Evolutionary conservation across 768 basidiomycete species (phyloP), one percentile per base, ranked within the genome.

Genomic region (Panaeolus papilionaceus): DNA sequence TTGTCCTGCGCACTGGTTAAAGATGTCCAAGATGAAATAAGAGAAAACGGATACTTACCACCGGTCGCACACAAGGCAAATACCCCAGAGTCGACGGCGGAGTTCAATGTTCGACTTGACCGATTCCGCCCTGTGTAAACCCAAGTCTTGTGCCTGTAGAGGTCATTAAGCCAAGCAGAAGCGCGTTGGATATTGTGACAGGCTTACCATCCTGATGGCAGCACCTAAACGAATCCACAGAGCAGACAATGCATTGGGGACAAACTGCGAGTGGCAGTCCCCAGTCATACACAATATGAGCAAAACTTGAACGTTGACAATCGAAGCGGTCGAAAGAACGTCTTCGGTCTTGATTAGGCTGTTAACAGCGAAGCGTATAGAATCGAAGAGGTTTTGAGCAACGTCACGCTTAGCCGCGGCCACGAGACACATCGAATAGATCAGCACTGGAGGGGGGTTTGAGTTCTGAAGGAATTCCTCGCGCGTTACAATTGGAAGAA

Each of bases 401-500:
- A 94, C 89, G 68, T 93, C 90, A 62, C 96, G 87, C 64, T 92
- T 86, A 38, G 95, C 90, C 16, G 94, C 93, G 20, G 96, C 94
- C 47, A 98, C 90, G 38, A 95, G 90, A 78, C 96, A 98, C 79
- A 99, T 96, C 42, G 94, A 91, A 78, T 98, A 98, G 23, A 99
- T 85, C 66, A 99, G 79, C 26, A 99, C 84, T 4, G 92, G 89
- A 2, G 95, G 87, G 0, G 91, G 92, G 14, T 88, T 89, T 23
- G 88, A 84, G 62, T 77, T 87, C 42, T 90, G 85, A 69, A 98
- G 82, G 74, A 99, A 98, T 75, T 99, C 97, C 28, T 88, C 85
- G 74, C 92, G 88, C 18, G 94, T 93, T 67, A 99, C 87, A 71
- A 99, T 84, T 11, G 98, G 97, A 66, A 98, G 86, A 47, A 94